Conservation (phyloP, 768 basidiomycete genomes). For the Auriscalpium vulgare region DNA sequence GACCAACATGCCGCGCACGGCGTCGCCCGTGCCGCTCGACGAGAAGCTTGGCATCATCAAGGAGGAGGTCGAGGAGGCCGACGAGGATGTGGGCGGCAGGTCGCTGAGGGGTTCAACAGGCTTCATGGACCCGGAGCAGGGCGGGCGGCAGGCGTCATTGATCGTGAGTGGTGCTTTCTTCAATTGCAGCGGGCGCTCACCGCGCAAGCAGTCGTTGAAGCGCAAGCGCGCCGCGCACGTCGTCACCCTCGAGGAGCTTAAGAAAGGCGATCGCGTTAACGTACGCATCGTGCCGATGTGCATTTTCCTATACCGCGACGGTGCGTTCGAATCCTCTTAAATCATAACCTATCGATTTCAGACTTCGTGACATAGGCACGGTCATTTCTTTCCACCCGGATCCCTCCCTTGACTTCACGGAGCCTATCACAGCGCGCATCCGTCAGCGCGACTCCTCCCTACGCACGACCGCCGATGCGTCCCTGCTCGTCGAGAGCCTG, state of each 20-base stretch:
- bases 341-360: not conserved
- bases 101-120: not conserved
- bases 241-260: slow-evolving; percentile 28
- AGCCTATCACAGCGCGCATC: slow-evolving; percentile 51
- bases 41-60: slow-evolving; percentile 11
- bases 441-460: slow-evolving; percentile 51
- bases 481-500: slow-evolving; percentile 59
- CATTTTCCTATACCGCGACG: slow-evolving; percentile 61
- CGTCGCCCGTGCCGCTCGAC: slow-evolving; percentile 22
- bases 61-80: slow-evolving; percentile 19
- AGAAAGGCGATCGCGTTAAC: slow-evolving; percentile 48
- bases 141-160: slow-evolving; percentile 7
- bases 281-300: slow-evolving; percentile 57
- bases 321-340: slow-evolving; percentile 25
- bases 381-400: slow-evolving; percentile 52
- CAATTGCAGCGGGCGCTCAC: not conserved
- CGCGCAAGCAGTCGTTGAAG: slow-evolving; percentile 26
- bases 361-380: slow-evolving; percentile 36
- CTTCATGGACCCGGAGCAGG: slow-evolving; percentile 18
- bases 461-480: slow-evolving; percentile 55
- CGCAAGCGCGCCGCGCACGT: slow-evolving; percentile 20
- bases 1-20: slow-evolving; percentile 26
- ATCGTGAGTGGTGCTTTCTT: not conserved
- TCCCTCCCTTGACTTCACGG: slow-evolving; percentile 38
- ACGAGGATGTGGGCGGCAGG: slow-evolving; percentile 18